A percentile compares a stretch with the other conserved stretches of the same genome.
Evolutionary conservation across 2,329 filamentous ascomycete species (phyloP).

Genomic region (Fusarium lateritium): DNA sequence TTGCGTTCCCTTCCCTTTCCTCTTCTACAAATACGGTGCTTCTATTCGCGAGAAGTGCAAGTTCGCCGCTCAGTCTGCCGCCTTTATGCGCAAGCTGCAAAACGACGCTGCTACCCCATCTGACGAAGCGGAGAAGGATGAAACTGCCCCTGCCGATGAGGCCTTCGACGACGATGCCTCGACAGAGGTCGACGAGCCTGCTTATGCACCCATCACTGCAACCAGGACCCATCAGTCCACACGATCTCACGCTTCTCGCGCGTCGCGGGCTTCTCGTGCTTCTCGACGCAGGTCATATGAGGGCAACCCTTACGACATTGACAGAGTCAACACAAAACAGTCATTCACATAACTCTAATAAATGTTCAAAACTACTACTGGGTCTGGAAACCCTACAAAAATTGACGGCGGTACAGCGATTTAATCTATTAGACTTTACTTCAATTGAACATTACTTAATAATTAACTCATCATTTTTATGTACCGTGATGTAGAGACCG

Average conservation of each 20-base stretch:
- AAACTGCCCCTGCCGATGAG: slow-evolving; percentile 16
- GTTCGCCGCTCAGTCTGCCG: slow-evolving; percentile 39
- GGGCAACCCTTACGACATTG: slow-evolving; percentile 40
- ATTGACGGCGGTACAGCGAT: slow-evolving; percentile 21
- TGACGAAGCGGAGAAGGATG: slow-evolving; percentile 33
- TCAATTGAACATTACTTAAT: slow-evolving; percentile 9
- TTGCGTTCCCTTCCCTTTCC: slow-evolving; percentile 43
- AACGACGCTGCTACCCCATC: slow-evolving; percentile 7
- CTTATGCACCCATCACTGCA: slow-evolving; percentile 32
- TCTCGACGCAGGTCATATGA: slow-evolving; percentile 40
- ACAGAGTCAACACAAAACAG: slow-evolving; percentile 40
- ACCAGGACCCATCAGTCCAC: slow-evolving; percentile 23
- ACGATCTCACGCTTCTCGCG: neutral
- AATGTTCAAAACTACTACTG: slow-evolving; percentile 12
- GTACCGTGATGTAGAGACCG: neutral
- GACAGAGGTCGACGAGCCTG: slow-evolving; percentile 38
- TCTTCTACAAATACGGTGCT: slow-evolving; percentile 43
- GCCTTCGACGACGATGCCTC: slow-evolving; percentile 35
- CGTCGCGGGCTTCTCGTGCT: slow-evolving; percentile 11
- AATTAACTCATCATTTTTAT: neutral
- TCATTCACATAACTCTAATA: slow-evolving; percentile 34
- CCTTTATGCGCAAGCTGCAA: slow-evolving; percentile 42
- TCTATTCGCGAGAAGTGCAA: slow-evolving; percentile 43
- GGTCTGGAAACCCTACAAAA: slow-evolving; percentile 13
- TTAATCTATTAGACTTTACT: slow-evolving; percentile 31